Percentiles rank a stretch among this genome's conserved stretches.
Evolutionary conservation across 176 grass and related monocot species (phyloP).

Genomic region (Triticum dicoccoides): DNA sequence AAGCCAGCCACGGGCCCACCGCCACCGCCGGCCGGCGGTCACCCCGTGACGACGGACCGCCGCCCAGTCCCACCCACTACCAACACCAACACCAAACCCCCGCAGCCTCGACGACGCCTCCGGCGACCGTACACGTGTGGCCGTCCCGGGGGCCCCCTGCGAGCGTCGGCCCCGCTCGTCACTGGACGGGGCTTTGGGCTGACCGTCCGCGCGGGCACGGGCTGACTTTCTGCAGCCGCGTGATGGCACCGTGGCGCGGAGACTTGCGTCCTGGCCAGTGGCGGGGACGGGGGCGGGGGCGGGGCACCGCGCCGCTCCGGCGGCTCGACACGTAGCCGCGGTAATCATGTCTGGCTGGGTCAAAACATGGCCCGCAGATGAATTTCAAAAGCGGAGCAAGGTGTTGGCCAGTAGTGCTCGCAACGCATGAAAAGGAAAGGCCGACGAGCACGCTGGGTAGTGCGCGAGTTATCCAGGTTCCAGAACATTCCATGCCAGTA

Average conservation of each 20-base stretch:
- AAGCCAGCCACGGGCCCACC: constrained; percentile 16
- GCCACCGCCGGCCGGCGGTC: constrained; percentile 51
- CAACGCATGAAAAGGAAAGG: constrained; percentile 5
- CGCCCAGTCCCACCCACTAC: constrained; percentile 39
- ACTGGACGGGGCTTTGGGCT: background rate
- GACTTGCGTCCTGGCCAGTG: background rate
- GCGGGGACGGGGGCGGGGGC: too few relatives aligned
- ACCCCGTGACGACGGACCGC: constrained; percentile 37
- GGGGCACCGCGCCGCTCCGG: too few relatives aligned
- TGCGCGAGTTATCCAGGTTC: constrained; percentile 35
- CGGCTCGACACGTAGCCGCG: constrained; percentile 28
- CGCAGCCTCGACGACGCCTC: background rate
- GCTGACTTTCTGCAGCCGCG: background rate
- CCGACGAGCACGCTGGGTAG: background rate
- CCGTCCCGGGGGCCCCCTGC: background rate
- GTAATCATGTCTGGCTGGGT: background rate
- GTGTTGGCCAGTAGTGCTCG: background rate
- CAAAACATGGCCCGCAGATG: background rate
- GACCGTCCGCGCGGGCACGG: background rate
- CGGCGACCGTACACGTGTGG: background rate
- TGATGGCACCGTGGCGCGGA: background rate
- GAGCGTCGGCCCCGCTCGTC: background rate
- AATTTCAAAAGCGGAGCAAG: constrained; percentile 3
- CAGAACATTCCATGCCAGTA: constrained; percentile 22
- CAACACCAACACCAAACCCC: constrained; percentile 26